phyloP scores from a whole-genome alignment of 2,329 filamentous ascomycete species.

The Tolypocladium tundrense region DNA sequence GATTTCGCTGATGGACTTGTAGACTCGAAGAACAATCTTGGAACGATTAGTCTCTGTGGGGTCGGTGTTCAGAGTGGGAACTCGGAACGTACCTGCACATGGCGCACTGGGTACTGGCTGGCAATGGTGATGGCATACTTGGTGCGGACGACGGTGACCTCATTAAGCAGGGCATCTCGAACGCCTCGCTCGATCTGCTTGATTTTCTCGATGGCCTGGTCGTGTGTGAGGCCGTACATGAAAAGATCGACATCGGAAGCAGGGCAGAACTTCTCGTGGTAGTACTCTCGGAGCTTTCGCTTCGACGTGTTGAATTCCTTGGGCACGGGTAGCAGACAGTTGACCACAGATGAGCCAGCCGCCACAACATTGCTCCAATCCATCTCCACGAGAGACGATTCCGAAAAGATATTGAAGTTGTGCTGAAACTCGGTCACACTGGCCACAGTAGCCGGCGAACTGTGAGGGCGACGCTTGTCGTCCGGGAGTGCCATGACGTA shows the following conservation, averaged over 20 bases:
- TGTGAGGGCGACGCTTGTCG: conserved; percentile 50
- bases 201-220: conserved; percentile 74
- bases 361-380: conserved; percentile 78
- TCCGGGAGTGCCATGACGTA: conserved; percentile 61
- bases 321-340: conserved; percentile 64
- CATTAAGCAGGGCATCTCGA: conserved; percentile 67
- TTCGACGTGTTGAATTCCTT: conserved; percentile 51
- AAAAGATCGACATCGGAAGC: conserved; percentile 85
- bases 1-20: conserved; percentile 76
- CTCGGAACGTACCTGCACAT: conserved; percentile 46
- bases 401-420: conserved; percentile 76
- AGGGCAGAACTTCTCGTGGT: conserved; percentile 70
- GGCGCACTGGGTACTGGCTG: conserved; percentile 72
- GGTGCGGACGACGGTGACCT: conserved; percentile 74
- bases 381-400: conserved; percentile 63
- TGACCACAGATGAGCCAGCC: conserved; percentile 72
- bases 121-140: conserved; percentile 83
- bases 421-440: conserved; percentile 61
- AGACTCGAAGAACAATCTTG: conserved; percentile 73
- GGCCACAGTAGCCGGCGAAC: conserved; percentile 56
- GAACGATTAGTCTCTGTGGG: background rate
- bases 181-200: conserved; percentile 69
- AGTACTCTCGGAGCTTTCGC: conserved; percentile 58
- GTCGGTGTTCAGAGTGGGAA: background rate
- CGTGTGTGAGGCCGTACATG: conserved; percentile 67